Evolutionary conservation across 192 early-diverging fungal species (phyloP).

Genomic region (Rhizoclosmatium sp.): DNA sequence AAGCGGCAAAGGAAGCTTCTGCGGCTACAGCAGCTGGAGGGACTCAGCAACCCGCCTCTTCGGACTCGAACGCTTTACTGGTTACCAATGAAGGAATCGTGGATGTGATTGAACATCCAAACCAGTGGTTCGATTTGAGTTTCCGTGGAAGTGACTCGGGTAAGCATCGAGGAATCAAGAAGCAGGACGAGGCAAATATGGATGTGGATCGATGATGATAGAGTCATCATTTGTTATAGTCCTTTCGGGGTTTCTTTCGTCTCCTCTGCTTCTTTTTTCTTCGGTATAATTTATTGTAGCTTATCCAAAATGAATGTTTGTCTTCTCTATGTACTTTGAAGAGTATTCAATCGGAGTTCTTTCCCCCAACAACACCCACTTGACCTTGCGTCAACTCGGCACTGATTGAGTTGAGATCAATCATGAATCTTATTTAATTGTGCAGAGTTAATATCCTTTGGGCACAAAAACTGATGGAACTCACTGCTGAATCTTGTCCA

Average conservation of each 20-base stretch:
- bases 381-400: conserved; percentile 25
- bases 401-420: conserved; percentile 33
- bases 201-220: conserved; percentile 36
- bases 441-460: no score
- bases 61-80: background rate
- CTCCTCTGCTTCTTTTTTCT: background rate
- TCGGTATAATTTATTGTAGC: background rate
- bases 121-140: conserved; percentile 89
- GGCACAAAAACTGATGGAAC: no score
- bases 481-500: conserved; percentile 68
- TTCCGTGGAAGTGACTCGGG: conserved; percentile 38
- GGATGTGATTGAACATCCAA: conserved; percentile 89
- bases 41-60: background rate
- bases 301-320: background rate
- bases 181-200: conserved; percentile 27
- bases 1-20: background rate
- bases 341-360: background rate
- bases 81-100: conserved; percentile 46
- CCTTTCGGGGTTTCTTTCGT: background rate
- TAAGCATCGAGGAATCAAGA: conserved; percentile 24
- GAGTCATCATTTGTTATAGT: background rate
- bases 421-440: background rate
- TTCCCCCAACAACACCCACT: background rate
- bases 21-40: conserved; percentile 13
- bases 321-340: background rate